A percentile compares a stretch with the other conserved stretches of the same genome.
Conservation (phyloP, 805 yeast species). For the Ogataea nonfermentans region DNA sequence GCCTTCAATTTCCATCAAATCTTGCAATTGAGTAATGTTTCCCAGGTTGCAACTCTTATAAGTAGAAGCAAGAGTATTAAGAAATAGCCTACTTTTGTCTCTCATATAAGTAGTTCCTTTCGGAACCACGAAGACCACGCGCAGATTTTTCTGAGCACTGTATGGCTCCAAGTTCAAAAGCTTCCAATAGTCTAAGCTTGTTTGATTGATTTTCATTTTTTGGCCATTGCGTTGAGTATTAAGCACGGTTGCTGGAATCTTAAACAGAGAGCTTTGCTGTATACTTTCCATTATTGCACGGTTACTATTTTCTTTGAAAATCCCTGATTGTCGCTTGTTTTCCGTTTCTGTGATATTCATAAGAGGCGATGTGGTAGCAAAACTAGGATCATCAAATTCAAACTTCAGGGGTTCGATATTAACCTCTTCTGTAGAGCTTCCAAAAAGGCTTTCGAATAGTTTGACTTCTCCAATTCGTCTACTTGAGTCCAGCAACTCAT, state of each 20-base stretch:
- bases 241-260: conserved; percentile 36
- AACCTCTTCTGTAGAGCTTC: conserved; percentile 7
- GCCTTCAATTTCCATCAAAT: conserved; percentile 23
- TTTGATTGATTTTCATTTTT: conserved; percentile 44
- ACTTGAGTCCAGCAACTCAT: conserved; percentile 25
- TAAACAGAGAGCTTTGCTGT: conserved; percentile 29
- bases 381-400: conserved; percentile 41
- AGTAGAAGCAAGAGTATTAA: conserved; percentile 40
- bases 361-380: conserved; percentile 33
- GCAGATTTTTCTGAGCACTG: conserved; percentile 48
- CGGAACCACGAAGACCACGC: conserved; percentile 44
- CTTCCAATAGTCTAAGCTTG: conserved; percentile 55
- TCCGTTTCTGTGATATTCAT: conserved; percentile 23
- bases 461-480: conserved; percentile 11
- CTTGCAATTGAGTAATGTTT: conserved; percentile 16
- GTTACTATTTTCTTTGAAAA: conserved; percentile 8
- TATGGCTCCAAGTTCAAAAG: conserved; percentile 56
- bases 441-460: conserved; percentile 30
- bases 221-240: conserved; percentile 38
- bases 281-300: conserved; percentile 16
- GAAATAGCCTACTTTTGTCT: conserved; percentile 35
- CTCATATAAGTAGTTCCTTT: conserved; percentile 26
- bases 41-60: conserved; percentile 54
- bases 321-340: conserved; percentile 6
- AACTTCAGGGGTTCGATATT: conserved; percentile 6